phyloP scores from a whole-genome alignment of 495 filamentous ascomycete species.

The Tirmania nivea region DNA sequence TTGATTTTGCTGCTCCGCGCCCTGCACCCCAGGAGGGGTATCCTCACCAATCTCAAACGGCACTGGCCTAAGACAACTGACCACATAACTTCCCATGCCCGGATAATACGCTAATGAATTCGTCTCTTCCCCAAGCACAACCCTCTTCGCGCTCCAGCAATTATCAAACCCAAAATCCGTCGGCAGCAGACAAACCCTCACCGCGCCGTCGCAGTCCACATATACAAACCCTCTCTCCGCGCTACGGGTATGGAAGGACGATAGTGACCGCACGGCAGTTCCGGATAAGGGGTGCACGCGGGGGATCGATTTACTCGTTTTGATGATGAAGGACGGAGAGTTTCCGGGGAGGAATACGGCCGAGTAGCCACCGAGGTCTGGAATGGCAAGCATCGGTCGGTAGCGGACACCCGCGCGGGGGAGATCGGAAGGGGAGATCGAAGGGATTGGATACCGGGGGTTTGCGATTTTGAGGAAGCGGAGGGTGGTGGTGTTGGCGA shows the following conservation, averaged over 20 bases:
- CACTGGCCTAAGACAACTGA: constrained; percentile 41
- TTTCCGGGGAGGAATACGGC: constrained; percentile 60
- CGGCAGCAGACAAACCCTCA: constrained; percentile 48
- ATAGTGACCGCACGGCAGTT: constrained; percentile 40
- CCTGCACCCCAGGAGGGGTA: constrained; percentile 22
- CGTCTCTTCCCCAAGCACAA: constrained; percentile 49
- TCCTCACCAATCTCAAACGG: constrained; percentile 67
- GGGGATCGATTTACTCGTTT: constrained; percentile 50
- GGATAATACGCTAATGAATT: constrained; percentile 53
- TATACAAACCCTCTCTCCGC: constrained; percentile 67
- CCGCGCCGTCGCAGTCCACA: constrained; percentile 42
- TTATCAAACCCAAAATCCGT: constrained; percentile 40
- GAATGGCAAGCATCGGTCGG: constrained; percentile 36
- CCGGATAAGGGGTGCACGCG: constrained; percentile 50
- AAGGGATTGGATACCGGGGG: constrained; percentile 28
- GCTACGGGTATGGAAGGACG: constrained; percentile 46
- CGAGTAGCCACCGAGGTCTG: constrained; percentile 50
- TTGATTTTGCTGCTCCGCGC: not conserved
- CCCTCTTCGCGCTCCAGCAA: constrained; percentile 44
- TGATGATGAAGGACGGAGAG: constrained; percentile 59
- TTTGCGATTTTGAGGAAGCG: constrained; percentile 58
- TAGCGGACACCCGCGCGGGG: constrained; percentile 24
- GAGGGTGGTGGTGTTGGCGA: constrained; percentile 18
- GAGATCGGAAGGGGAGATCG: constrained; percentile 8
- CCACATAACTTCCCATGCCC: constrained; percentile 48